Conservation (phyloP, 2,329 filamentous ascomycete genomes). For the Orbilia brochopaga region DNA sequence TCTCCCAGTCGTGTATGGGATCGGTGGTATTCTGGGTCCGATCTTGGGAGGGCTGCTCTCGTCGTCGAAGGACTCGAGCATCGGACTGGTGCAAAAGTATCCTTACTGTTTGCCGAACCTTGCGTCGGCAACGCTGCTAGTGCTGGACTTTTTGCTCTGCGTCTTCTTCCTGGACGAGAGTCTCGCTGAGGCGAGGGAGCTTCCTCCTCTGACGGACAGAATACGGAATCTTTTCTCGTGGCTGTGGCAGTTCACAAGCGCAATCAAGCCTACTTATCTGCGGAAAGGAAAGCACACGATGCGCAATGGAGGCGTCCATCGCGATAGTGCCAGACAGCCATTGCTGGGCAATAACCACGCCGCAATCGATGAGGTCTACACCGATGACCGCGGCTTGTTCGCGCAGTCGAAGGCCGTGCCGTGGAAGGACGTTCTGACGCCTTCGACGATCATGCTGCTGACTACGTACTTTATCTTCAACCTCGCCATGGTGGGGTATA, state of each 20-base stretch:
- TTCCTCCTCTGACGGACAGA: slow-evolving; percentile 67
- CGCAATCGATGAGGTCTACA: slow-evolving; percentile 4
- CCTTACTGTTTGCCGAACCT: slow-evolving; percentile 88
- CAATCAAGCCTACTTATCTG: slow-evolving; percentile 27
- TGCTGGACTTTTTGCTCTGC: slow-evolving; percentile 74
- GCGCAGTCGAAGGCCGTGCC: slow-evolving; percentile 24
- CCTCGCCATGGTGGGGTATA: slow-evolving; percentile 91
- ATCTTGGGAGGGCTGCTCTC: slow-evolving; percentile 87
- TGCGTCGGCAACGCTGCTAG: slow-evolving; percentile 73
- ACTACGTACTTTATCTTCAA: slow-evolving; percentile 91
- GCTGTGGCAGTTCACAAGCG: slow-evolving; percentile 69
- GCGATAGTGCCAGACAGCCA: slow-evolving; percentile 8
- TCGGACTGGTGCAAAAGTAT: slow-evolving; percentile 61
- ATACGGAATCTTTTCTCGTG: slow-evolving; percentile 69
- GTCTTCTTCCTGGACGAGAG: slow-evolving; percentile 88
- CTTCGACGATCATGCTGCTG: slow-evolving; percentile 81
- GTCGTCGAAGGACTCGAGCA: slow-evolving; percentile 62
- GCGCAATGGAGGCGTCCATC: not conserved
- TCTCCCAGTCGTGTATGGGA: slow-evolving; percentile 91
- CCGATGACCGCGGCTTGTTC: slow-evolving; percentile 31
- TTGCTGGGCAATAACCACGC: slow-evolving; percentile 13
- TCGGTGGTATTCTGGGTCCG: slow-evolving; percentile 91
- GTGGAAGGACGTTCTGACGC: slow-evolving; percentile 67
- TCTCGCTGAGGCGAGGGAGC: slow-evolving; percentile 68
- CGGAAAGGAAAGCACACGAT: slow-evolving; percentile 12